Base-by-base conservation (phyloP, 2,329 filamentous ascomycete species). In the Apiospora pterosperma region DNA sequence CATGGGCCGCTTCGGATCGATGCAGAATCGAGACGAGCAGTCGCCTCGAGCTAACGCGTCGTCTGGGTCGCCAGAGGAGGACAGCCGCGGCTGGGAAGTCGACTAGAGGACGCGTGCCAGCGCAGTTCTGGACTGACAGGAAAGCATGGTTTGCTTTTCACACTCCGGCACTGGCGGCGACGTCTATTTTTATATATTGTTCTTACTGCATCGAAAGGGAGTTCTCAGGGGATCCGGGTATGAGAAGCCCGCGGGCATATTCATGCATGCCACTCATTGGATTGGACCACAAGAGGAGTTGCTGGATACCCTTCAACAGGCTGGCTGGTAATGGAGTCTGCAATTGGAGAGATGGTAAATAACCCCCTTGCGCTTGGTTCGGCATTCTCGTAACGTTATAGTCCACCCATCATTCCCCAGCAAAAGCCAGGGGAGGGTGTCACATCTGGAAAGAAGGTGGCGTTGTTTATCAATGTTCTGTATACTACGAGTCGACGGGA, bases 61-160 rank as follows among this genome's bases (percentile, higher is more conserved):
- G 59, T 28, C 25, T 44, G 14, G 59, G 63, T 48, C 67, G 31
- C 34, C 64, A 12, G 67, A 69, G 1, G 67, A 72, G 38, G 69
- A 76, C 42, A 70, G 68, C 61, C 69, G 71, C 41, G 73, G 70
- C 68, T 73, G 72, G 71, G 75, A 75, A 25, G 74, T 78, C 55
- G 77, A 79, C 65, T 79, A 73, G 63, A 34, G 48, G n/a, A 4
- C n/a, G 19, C n/a, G n/a, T 4, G 25, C 16, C 12, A 8, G 38
- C 23, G 7, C 6, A 23, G 41, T 42, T 2, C 25, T 21, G 48
- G 25, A 10, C 6, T 34, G 28, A 55, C 48, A n/a, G 23, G n/a
- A n/a, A n/a, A n/a, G n/a, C n/a, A n/a, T n/a, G n/a, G n/a, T n/a
- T n/a, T n/a, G n/a, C n/a, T n/a, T n/a, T n/a, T n/a, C n/a, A n/a